Evolutionary conservation across 2,329 filamentous ascomycete genomes (phyloP).

Genomic region (Cercospora janseana): DNA sequence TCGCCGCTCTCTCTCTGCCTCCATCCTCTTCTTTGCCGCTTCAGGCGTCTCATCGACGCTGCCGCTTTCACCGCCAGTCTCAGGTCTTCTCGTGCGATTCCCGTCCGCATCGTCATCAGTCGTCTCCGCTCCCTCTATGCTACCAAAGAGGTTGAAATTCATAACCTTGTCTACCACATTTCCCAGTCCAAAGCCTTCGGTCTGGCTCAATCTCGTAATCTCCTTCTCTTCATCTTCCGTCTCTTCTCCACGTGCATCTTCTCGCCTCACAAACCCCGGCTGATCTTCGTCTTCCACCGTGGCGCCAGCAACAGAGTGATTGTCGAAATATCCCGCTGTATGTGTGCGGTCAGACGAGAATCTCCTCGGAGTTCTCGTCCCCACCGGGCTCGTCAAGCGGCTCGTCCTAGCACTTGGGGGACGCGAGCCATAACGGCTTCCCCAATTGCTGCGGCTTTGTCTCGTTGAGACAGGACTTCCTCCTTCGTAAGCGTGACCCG

Average conservation of each 20-base stretch:
- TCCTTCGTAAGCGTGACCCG: slow-evolving; percentile 18
- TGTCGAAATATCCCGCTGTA: slow-evolving; percentile 34
- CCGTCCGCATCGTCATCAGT: slow-evolving; percentile 32
- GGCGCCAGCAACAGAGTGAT: neutral
- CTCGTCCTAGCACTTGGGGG: slow-evolving; percentile 42
- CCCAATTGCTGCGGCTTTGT: slow-evolving; percentile 30
- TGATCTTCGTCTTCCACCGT: slow-evolving; percentile 16
- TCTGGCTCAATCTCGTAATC: slow-evolving; percentile 51
- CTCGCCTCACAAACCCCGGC: slow-evolving; percentile 52
- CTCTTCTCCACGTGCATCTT: slow-evolving; percentile 34
- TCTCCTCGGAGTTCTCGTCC: slow-evolving; percentile 38
- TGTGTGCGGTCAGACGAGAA: slow-evolving; percentile 15
- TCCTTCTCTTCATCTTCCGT: slow-evolving; percentile 49
- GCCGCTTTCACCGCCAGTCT: slow-evolving; percentile 31
- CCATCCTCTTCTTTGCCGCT: slow-evolving; percentile 33
- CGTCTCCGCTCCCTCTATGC: slow-evolving; percentile 49
- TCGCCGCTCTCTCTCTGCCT: slow-evolving; percentile 35
- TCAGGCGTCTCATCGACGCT: slow-evolving; percentile 33
- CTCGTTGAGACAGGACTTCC: slow-evolving; percentile 24
- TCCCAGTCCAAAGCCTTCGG: slow-evolving; percentile 55
- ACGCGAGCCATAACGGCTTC: slow-evolving; percentile 39
- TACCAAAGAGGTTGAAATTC: slow-evolving; percentile 56
- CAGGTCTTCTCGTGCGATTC: slow-evolving; percentile 14
- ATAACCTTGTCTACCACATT: slow-evolving; percentile 58
- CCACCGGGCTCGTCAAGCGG: slow-evolving; percentile 41